phyloP scores from a whole-genome alignment of 257 asterid genomes.

The Primulina huaijiensis region DNA sequence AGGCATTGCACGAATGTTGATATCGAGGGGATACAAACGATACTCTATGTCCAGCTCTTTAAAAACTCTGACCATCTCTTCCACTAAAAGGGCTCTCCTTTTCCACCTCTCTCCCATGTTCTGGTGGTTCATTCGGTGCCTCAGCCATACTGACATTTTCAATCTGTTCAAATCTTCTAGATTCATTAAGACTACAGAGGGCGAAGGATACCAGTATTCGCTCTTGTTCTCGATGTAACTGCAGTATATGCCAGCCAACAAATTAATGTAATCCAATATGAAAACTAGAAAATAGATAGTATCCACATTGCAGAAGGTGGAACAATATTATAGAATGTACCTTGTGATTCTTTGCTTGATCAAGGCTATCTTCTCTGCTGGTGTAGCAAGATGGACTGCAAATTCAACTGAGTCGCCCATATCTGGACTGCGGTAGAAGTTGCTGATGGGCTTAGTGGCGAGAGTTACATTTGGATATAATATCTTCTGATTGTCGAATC shows the following conservation, averaged over 20 bases:
- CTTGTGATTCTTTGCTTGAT: slow-evolving; percentile 37
- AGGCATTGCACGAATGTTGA: slow-evolving; percentile 46
- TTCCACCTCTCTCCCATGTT: slow-evolving; percentile 42
- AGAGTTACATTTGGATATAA: slow-evolving; percentile 45
- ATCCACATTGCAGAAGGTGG: no score
- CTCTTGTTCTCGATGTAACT: slow-evolving; percentile 46
- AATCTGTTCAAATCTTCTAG: slow-evolving; percentile 37
- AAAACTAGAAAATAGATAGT: no score
- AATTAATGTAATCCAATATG: no score
- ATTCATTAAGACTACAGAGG: slow-evolving; percentile 36
- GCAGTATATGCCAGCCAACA: not conserved
- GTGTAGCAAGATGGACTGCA: slow-evolving; percentile 36
- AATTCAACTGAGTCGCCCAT: slow-evolving; percentile 46
- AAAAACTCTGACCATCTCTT: slow-evolving; percentile 45
- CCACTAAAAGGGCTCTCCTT: slow-evolving; percentile 44
- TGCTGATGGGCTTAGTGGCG: slow-evolving; percentile 43
- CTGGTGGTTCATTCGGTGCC: slow-evolving; percentile 51
- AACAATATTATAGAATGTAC: slow-evolving; percentile 4
- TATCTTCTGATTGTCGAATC: slow-evolving; percentile 48
- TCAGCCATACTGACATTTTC: slow-evolving; percentile 46
- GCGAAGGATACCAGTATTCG: slow-evolving; percentile 50
- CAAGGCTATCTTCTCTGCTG: slow-evolving; percentile 36
- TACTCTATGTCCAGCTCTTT: slow-evolving; percentile 50
- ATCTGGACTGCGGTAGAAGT: slow-evolving; percentile 59
- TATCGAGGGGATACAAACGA: slow-evolving; percentile 43